Base-by-base conservation (phyloP, 306 rosid genomes). In the Bauhinia variegata region DNA sequence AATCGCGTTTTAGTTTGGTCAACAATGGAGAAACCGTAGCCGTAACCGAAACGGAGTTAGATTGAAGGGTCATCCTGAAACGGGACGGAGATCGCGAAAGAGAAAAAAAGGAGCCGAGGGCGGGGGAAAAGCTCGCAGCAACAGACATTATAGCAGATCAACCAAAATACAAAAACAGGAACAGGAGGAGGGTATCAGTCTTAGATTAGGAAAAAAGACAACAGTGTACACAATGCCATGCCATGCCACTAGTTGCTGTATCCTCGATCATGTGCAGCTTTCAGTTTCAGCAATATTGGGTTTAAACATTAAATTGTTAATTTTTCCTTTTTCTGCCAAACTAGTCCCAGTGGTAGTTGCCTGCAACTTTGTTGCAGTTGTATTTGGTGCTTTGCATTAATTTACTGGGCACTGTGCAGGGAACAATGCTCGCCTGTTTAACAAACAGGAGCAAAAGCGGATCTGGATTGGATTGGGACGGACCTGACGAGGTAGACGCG, bases 51-150 rank as follows among this genome's bases (percentile, higher is more conserved):
- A 1, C 41, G 0, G 77, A 47, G 10, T 77, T 69, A 11, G 96
- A 89, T 86, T 88, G 82, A 71, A 86, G 78, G 76, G 84, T 59
- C 87, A 88, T 77, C 54, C 71, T 57, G 54, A 72, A 64, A 2
- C 83, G 83, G 66, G 81, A 84, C 53, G 33, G 32, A 7, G 28
- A 51, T 65, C 58, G 56, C 64, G 49, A 49, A 18, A 5, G 75
- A 43, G 89, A 15, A 12, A 51, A 63, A 77, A 69, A 68, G 46
- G 83, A 73, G 28, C 96, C 91, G 12, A 62, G 75, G 32, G 83
- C 38, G 1, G 76, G 62, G 64, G 76, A 60, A 57, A 80, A 61
- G 69, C 78, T 16, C 34, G 75, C 80, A 5, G 81, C 50, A 42
- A 73, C 57, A 14, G 89, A 87, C 96, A 86, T 91, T 68, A 38